Evolutionary conservation across 768 basidiomycete genomes (phyloP), one percentile per base, ranked within the genome.

Genomic region (Fibroporia radiculosa): DNA sequence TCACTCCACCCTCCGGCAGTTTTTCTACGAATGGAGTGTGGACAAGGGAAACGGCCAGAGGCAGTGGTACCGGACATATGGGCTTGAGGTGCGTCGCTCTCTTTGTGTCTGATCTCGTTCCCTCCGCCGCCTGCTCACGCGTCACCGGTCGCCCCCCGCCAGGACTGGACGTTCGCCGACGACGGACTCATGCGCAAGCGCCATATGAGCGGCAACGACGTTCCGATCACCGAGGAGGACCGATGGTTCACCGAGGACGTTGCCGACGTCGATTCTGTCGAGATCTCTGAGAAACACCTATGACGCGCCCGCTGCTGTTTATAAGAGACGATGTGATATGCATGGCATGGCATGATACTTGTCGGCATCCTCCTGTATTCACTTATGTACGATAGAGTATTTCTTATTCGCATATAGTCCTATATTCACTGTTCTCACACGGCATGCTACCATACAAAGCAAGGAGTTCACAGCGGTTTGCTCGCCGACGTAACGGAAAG

Each of bases 151-250:
- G 28, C 11, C 10, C 11, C 25, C 13, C 22, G 13, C 16, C 52
- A 77, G 66, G 75, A 77, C 55, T 78, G 78, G 76, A 75, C 74
- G 2, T 80, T 74, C 49, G 70, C 57, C 1, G 52, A 61, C 6
- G 66, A 70, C 36, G 78, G 78, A 0, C 60, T 69, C 26, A 80
- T 78, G 77, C 56, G 61, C 42, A 73, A 74, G 50, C 64, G 78
- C n/a, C 73, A 74, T 62, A 73, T 74, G 68, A 66, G 67, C 49
- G 69, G 62, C 14, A 72, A 71, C 55, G 67, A 72, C 47, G 61
- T 78, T 4, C 29, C 64, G 22, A 76, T 80, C 48, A 22, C 59
- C 8, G 62, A 67, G 5, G 65, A 63, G 11, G 72, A 76, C 36
- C 51, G 77, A 20, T 79, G 76, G 75, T 78, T 77, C 64, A 68